phyloP scores from a whole-genome alignment of 768 basidiomycete species.

The Lactarius pseudohatsudake region DNA sequence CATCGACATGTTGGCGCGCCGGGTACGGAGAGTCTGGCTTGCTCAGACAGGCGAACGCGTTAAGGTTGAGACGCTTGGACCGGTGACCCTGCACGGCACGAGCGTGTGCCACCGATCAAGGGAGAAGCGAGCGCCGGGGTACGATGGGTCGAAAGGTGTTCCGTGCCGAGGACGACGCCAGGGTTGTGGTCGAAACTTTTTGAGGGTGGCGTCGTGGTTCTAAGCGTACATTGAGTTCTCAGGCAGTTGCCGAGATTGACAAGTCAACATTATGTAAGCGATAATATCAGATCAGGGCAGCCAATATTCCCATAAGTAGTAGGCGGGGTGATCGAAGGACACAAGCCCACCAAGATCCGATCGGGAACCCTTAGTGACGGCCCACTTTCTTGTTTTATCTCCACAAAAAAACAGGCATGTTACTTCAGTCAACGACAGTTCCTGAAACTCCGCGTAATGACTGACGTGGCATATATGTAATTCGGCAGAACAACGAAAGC shows the following conservation, averaged over 20 bases:
- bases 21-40: background rate
- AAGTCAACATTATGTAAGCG: background rate
- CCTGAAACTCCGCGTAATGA: too few relatives aligned
- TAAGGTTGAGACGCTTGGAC: background rate
- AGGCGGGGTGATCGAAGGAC: too few relatives aligned
- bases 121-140: slow-evolving; percentile 15
- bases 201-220: background rate
- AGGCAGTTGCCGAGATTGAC: too few relatives aligned
- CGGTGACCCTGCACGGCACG: slow-evolving; percentile 14
- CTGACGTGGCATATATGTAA: background rate
- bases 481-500: background rate
- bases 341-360: too few relatives aligned
- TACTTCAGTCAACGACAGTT: too few relatives aligned
- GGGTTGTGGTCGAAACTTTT: slow-evolving; percentile 22
- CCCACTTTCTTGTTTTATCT: too few relatives aligned
- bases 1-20: slow-evolving; percentile 15
- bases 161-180: slow-evolving; percentile 4
- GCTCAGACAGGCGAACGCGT: slow-evolving; percentile 18
- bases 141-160: slow-evolving; percentile 10
- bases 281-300: background rate
- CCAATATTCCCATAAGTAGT: background rate
- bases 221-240: too few relatives aligned
- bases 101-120: background rate
- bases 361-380: too few relatives aligned
- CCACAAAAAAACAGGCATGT: too few relatives aligned